A percentile compares a stretch with the other conserved stretches of the same genome.
These are phyloP conservation scores for Globisporangium splendens DNA, from an alignment of 352 stramenopile genomes.

Conservation along the genomic window DNA sequence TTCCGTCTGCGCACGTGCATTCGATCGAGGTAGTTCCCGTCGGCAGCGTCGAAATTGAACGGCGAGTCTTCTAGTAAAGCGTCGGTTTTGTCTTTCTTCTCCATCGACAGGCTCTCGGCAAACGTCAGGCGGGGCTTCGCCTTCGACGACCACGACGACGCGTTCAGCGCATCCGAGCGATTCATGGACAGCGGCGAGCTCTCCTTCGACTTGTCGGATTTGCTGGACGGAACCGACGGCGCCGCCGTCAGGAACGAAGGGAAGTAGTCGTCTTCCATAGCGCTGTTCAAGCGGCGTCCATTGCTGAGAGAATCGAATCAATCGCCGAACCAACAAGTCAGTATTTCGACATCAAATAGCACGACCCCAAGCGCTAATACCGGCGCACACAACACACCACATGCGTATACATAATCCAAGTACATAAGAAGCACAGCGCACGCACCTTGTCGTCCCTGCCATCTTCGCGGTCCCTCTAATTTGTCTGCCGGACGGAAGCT, in stretches of 20 bases:
- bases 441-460: conserved; percentile 10
- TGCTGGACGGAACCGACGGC: conserved; percentile 40
- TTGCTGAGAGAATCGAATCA: conserved; percentile 1
- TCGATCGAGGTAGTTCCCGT: conserved; percentile 35
- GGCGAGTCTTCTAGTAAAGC: conserved; percentile 49
- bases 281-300: conserved; percentile 17
- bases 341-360: too few species aligned
- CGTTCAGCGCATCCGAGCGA: conserved; percentile 21
- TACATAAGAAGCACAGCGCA: neutral
- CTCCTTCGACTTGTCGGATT: conserved; percentile 41
- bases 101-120: conserved; percentile 70
- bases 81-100: conserved; percentile 39
- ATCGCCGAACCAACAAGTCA: too few species aligned
- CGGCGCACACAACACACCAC: neutral
- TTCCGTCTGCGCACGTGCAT: conserved; percentile 52
- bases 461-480: neutral
- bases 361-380: too few species aligned
- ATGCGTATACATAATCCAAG: too few species aligned
- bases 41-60: conserved; percentile 41
- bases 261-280: conserved; percentile 72
- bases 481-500: neutral
- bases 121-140: conserved; percentile 53
- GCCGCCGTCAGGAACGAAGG: conserved; percentile 61
- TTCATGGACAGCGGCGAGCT: conserved; percentile 30
- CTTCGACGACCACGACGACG: conserved; percentile 15